Evolutionary conservation across 2,329 filamentous ascomycete species (phyloP), one percentile per base, ranked within the genome.

Genomic region (Aspergillus fijiensis): DNA sequence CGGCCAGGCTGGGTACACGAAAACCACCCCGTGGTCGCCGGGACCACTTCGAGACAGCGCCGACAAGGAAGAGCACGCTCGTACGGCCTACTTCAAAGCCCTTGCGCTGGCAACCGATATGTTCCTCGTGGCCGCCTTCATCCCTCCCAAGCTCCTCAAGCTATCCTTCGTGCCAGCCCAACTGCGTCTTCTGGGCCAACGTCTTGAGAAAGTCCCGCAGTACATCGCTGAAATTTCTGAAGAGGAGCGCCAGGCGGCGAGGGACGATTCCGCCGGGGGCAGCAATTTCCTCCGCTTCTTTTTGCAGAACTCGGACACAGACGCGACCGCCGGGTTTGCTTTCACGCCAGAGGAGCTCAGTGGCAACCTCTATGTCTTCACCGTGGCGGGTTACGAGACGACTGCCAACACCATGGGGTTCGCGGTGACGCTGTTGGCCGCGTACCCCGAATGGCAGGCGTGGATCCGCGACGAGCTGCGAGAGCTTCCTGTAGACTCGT

Each of bases 381-480:
- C 73, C 9, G 69, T 72, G 2, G 80, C 80, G 4, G 81, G 81
- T 2, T 80, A 80, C 61, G 79, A 84, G 61, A 81, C 79, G 0
- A 82, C 81, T 0, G 80, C 81, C 2, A 82, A 81, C 55, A 81
- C 80, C 0, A 73, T 85, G 50, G 74, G 78, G 0, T 85, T 80
- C 62, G 77, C 80, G 2, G 65, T 84, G n/a, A 74, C 76, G 1
- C 68, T 83, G 4, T 72, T 85, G 0, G 77, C 81, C 1, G 67
- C 75, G 1, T 71, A 82, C 59, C 80, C 81, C 0, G 67, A 81
- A 55, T 80, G 79, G 71, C 83, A 86, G 67, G 75, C 77, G 3
- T 85, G 83, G 82, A 65, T 85, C 3, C 70, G 71, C 9, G 81
- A 81, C 57, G 84, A 86, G 64, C 72, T 84, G 39, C 70, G 77